Evolutionary conservation across 345 rosid genomes (phyloP).

Genomic region (Balakata baccata): DNA sequence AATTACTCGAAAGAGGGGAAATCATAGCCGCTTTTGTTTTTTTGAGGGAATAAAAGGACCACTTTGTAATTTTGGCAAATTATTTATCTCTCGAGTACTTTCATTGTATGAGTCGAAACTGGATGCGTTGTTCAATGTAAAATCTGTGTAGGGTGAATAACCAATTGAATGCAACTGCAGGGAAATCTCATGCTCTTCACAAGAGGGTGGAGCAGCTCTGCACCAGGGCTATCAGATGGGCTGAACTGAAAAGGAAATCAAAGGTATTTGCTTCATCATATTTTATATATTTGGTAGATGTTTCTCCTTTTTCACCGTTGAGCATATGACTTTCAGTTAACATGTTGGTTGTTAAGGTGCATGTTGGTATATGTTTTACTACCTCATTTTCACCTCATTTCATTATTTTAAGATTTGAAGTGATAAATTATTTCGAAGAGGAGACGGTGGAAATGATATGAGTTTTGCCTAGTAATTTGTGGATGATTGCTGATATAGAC

Average conservation of each 20-base stretch:
- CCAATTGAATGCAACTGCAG: constrained; percentile 39
- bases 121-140: background rate
- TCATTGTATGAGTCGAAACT: too few relatives aligned
- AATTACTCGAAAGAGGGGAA: background rate
- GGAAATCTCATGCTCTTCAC: constrained; percentile 98
- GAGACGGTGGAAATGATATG: background rate
- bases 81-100: too few relatives aligned
- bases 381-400: background rate
- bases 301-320: too few relatives aligned
- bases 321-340: too few relatives aligned
- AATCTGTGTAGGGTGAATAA: background rate
- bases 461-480: background rate
- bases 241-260: constrained; percentile 76
- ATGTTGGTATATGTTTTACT: background rate
- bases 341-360: too few relatives aligned
- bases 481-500: background rate
- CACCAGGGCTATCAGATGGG: constrained; percentile 94
- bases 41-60: background rate
- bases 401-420: background rate
- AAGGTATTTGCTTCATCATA: constrained; percentile 49
- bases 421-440: background rate
- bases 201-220: constrained; percentile 99
- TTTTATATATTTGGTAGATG: background rate
- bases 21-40: background rate
- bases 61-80: background rate